Evolutionary conservation across 2,329 filamentous ascomycete species (phyloP).

Genomic region (Daldinia eschscholtzii): DNA sequence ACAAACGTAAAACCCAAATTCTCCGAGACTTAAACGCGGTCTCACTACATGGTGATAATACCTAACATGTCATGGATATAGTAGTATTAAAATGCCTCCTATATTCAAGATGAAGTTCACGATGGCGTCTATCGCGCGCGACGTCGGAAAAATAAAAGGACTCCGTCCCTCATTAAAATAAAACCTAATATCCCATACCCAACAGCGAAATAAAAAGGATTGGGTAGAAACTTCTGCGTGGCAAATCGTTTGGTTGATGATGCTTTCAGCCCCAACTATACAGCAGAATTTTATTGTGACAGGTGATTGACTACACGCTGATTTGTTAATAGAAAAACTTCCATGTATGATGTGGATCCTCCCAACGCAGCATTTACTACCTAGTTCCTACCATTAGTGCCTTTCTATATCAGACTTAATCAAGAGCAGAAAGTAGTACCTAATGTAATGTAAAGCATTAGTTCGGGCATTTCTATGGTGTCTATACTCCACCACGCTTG

Average conservation of each 20-base stretch:
- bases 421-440: neutral
- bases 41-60: neutral
- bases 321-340: neutral
- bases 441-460: neutral
- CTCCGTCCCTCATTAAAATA: neutral
- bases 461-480: neutral
- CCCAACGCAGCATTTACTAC: neutral
- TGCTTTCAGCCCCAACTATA: constrained; percentile 6
- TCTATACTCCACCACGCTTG: constrained; percentile 12
- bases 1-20: neutral
- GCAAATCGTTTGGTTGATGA: constrained; percentile 39
- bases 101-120: neutral
- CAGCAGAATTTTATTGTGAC: neutral
- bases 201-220: constrained; percentile 19
- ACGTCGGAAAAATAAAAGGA: neutral
- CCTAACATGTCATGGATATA: neutral
- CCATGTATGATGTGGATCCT: constrained; percentile 4
- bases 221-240: constrained; percentile 35
- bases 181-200: constrained; percentile 2
- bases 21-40: neutral
- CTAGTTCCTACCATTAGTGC: neutral
- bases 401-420: neutral
- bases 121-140: constrained; percentile 3
- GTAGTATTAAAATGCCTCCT: neutral
- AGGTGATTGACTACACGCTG: neutral